Conservation (phyloP, 805 yeast genomes). For the Yueomyces sp. region DNA sequence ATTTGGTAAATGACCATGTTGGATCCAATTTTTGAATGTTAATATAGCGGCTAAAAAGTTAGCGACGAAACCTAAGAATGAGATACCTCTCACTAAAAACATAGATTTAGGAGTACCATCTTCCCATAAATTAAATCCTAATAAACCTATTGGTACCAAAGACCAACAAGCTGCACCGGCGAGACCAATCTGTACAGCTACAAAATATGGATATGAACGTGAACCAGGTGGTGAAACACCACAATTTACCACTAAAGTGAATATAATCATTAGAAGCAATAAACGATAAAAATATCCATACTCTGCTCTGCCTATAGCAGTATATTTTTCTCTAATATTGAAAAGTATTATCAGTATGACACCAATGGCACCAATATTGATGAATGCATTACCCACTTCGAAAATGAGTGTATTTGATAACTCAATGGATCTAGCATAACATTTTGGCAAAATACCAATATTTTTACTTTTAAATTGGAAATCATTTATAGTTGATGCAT, state of each 20-base stretch:
- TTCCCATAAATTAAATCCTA: slow-evolving; percentile 88
- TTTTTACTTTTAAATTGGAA: slow-evolving; percentile 22
- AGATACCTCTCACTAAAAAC: slow-evolving; percentile 36
- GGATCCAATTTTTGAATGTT: slow-evolving; percentile 59
- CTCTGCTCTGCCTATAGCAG: slow-evolving; percentile 89
- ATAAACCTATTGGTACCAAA: slow-evolving; percentile 57
- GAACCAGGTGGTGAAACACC: slow-evolving; percentile 89
- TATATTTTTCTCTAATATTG: slow-evolving; percentile 71
- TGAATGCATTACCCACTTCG: slow-evolving; percentile 76
- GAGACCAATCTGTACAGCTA: slow-evolving; percentile 65
- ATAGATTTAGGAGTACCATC: slow-evolving; percentile 71
- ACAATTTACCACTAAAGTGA: slow-evolving; percentile 71
- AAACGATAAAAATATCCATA: slow-evolving; percentile 61
- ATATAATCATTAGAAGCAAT: slow-evolving; percentile 41
- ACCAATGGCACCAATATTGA: slow-evolving; percentile 62
- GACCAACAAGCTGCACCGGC: slow-evolving; percentile 61
- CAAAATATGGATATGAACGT: slow-evolving; percentile 63
- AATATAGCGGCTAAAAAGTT: slow-evolving; percentile 56
- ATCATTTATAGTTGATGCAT: slow-evolving; percentile 11
- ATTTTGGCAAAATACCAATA: slow-evolving; percentile 57
- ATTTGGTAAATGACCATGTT: slow-evolving; percentile 29
- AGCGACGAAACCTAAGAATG: slow-evolving; percentile 45
- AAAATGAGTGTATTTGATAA: slow-evolving; percentile 86
- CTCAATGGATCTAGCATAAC: slow-evolving; percentile 79
- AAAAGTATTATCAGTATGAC: slow-evolving; percentile 58